Evolutionary conservation across 345 rosid genomes (phyloP).

Genomic region (Ricinus communis): DNA sequence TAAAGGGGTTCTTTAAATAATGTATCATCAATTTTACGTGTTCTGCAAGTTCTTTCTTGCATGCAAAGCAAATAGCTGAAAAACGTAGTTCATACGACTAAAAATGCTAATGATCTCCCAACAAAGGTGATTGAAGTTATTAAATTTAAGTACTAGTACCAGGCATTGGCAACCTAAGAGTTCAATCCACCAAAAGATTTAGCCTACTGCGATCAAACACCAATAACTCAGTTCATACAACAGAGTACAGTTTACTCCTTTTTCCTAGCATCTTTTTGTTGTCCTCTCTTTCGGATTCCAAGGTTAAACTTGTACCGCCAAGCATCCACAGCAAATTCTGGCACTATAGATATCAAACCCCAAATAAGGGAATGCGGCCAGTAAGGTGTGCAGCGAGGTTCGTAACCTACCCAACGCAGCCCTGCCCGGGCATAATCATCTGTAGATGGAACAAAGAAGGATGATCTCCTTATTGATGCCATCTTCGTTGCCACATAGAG

Average conservation of each 20-base stretch:
- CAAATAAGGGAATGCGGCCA: slow-evolving; percentile 80
- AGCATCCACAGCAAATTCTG: slow-evolving; percentile 51
- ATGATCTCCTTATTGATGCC: slow-evolving; percentile 68
- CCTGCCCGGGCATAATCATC: slow-evolving; percentile 69
- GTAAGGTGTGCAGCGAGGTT: slow-evolving; percentile 73
- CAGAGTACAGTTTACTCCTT: slow-evolving; percentile 34
- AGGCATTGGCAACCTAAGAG: neutral
- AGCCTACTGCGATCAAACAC: too few species aligned
- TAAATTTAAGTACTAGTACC: neutral
- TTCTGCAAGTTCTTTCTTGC: too few species aligned
- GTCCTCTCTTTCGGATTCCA: slow-evolving; percentile 59
- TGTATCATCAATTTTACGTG: too few species aligned
- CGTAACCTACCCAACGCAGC: slow-evolving; percentile 64
- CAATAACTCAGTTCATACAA: neutral
- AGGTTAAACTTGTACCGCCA: slow-evolving; percentile 51
- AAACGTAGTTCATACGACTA: neutral
- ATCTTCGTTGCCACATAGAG: slow-evolving; percentile 84
- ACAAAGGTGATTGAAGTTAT: neutral
- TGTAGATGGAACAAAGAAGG: slow-evolving; percentile 70
- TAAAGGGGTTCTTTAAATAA: neutral
- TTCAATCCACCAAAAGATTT: slow-evolving; percentile 6
- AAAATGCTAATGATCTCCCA: neutral
- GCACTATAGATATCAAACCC: slow-evolving; percentile 44
- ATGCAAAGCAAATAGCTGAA: neutral
- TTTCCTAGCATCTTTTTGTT: slow-evolving; percentile 68